Evolutionary conservation across 257 asterid species (phyloP).

Genomic region (Primulina tabacum): DNA sequence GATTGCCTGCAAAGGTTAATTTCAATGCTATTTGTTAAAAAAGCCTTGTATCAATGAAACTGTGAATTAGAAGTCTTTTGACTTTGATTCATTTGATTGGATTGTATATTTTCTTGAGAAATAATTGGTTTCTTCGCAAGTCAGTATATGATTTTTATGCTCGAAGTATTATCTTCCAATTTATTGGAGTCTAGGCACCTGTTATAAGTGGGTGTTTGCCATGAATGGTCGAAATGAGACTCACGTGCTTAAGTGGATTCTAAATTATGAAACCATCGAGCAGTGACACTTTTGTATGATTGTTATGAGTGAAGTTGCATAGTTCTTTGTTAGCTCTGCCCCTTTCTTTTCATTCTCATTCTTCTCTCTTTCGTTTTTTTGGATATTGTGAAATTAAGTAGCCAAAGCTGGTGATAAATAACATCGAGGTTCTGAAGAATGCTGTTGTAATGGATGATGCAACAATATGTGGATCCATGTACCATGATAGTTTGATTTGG

Average conservation of each 20-base stretch:
- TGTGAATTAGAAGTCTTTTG: not conserved
- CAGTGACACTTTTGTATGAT: not conserved
- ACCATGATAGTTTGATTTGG: conserved; percentile 96
- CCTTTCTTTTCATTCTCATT: conserved; percentile 26
- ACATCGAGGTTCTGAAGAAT: conserved; percentile 80
- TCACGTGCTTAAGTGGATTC: too few relatives aligned
- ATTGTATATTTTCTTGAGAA: conserved; percentile 3
- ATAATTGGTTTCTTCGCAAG: conserved; percentile 3
- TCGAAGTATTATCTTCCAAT: too few relatives aligned
- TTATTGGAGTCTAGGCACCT: too few relatives aligned
- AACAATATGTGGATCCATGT: conserved; percentile 69
- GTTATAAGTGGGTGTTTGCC: too few relatives aligned
- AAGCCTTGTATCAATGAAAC: not conserved
- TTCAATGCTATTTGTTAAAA: conserved; percentile 6
- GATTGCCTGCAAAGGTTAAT: not conserved
- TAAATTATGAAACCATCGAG: too few relatives aligned
- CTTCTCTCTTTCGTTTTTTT: conserved; percentile 24
- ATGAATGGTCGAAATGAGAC: too few relatives aligned
- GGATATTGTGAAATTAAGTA: conserved; percentile 41
- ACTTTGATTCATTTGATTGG: conserved; percentile 20
- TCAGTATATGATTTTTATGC: too few relatives aligned
- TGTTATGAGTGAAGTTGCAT: conserved; percentile 4
- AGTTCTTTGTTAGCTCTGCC: conserved; percentile 10
- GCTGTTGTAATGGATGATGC: conserved; percentile 63
- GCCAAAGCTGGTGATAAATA: conserved; percentile 98